A percentile compares a stretch with the other conserved stretches of the same genome.
phyloP scores from a whole-genome alignment of 2,329 filamentous ascomycete species.

The Botrytis pseudocinerea region DNA sequence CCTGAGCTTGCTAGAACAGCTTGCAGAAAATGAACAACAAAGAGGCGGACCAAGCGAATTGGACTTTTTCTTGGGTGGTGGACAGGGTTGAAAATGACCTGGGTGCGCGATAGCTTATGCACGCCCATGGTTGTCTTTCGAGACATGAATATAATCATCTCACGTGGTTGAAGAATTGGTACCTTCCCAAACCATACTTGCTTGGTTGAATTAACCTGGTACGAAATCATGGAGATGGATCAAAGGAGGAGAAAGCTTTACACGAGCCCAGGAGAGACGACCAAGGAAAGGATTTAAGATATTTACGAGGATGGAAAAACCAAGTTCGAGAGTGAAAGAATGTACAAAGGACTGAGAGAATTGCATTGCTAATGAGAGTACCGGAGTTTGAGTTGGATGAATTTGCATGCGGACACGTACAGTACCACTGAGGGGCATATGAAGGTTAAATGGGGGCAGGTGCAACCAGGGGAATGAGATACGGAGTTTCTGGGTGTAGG shows the following conservation, averaged over 20 bases:
- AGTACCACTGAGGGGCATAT: neutral
- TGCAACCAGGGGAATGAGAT: neutral
- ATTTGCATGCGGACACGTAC: neutral
- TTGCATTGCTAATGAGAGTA: neutral
- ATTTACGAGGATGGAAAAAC: too few species aligned
- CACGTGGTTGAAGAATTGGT: neutral
- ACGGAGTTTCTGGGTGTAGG: conserved; percentile 1
- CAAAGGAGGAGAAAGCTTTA: neutral
- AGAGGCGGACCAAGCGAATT: conserved; percentile 70
- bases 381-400: neutral
- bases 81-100: conserved; percentile 14
- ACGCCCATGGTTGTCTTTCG: neutral
- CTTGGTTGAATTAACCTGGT: neutral
- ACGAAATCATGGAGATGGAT: neutral
- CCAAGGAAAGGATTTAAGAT: neutral
- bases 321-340: neutral
- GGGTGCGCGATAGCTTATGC: neutral
- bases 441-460: neutral
- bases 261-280: neutral
- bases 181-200: neutral
- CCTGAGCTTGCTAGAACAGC: conserved; percentile 73
- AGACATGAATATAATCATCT: neutral
- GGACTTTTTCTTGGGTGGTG: conserved; percentile 67
- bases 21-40: conserved; percentile 76
- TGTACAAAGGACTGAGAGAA: neutral